Base-by-base conservation (phyloP, 2,329 filamentous ascomycete genomes). In the Rhytidhysteron rufulum region DNA sequence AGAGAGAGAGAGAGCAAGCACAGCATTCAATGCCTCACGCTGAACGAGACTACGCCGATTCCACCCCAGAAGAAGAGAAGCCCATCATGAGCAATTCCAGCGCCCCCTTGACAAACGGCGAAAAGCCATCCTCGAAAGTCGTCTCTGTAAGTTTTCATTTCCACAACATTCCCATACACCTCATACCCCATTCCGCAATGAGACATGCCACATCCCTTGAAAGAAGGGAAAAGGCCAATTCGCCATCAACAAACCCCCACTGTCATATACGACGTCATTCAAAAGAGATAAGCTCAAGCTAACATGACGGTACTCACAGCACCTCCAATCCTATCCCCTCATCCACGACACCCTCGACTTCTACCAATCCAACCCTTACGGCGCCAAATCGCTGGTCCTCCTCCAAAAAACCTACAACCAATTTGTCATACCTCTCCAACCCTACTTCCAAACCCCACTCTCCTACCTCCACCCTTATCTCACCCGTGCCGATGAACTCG, bases 401-500 rank as follows among this genome's bases (percentile, higher is more conserved):
- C 79, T 84, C 64, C 79, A 86, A 61, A 79, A 82, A 45, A 83
- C 83, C 56, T 95, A 90, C 74, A 73, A 81, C 60, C 82, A 78
- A 49, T 77, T 95, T 57, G 84, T 85, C 62, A 84, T 83, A 53
- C 88, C 89, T 16, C 70, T 95, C 48, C 70, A 91, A 40, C 86
- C 87, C 20, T 88, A 88, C 69, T 72, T 96, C 55, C 68, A 81
- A 55, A 86, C 79, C 54, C 89, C 90, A 25, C 91, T 88, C 72
- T 76, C 79, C 60, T 93, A 87, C 64, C 78, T 95, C 48, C 82
- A 83, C 38, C 90, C 91, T 1, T 96, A 96, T 68, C 78, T 95
- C 50, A 74, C 80, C 63, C 88, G 83, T 66, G 90, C 83, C 58
- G 93, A 97, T 64, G 65, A 61, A 53, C 54, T 67, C 16, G 65